Conservation (phyloP, 768 basidiomycete species). For the Mycena pura region DNA sequence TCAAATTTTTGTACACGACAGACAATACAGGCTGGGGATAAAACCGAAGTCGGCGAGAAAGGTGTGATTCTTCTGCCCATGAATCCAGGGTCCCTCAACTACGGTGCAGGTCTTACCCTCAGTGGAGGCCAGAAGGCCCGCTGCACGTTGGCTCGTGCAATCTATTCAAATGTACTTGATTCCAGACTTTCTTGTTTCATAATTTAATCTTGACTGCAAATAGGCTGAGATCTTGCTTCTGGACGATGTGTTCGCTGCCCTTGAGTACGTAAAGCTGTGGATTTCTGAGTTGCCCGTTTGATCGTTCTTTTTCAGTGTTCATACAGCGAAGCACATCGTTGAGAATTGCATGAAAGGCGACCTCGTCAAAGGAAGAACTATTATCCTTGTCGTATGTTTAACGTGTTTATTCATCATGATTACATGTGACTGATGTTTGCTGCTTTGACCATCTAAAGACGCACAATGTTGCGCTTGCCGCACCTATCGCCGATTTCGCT, state of each 20-base stretch:
- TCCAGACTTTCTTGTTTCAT: too few relatives aligned
- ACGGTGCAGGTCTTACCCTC: conserved; percentile 41
- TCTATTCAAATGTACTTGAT: conserved; percentile 54
- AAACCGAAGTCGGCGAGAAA: conserved; percentile 58
- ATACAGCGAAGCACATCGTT: conserved; percentile 60
- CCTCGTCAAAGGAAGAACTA: conserved; percentile 48
- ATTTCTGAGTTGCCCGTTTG: conserved; percentile 46
- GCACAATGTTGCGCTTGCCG: conserved; percentile 54
- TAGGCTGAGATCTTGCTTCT: conserved; percentile 51
- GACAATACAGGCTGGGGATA: conserved; percentile 26
- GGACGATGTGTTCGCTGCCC: conserved; percentile 54
- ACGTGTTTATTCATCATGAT: not conserved
- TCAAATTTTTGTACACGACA: too few relatives aligned
- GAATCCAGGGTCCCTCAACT: not conserved
- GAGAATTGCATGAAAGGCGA: conserved; percentile 55
- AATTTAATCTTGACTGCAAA: too few relatives aligned
- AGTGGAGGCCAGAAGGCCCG: conserved; percentile 55
- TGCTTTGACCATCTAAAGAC: conserved; percentile 30
- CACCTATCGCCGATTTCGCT: conserved; percentile 52
- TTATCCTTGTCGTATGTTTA: conserved; percentile 44
- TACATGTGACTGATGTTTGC: not conserved
- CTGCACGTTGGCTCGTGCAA: conserved; percentile 51
- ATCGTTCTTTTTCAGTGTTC: conserved; percentile 41
- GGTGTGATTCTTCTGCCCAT: conserved; percentile 25
- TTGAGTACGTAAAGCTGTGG: conserved; percentile 38